Percentiles rank a stretch among this genome's conserved stretches.
Evolutionary conservation across 257 asterid genomes (phyloP).

Genomic region (Scutellaria galericulata): DNA sequence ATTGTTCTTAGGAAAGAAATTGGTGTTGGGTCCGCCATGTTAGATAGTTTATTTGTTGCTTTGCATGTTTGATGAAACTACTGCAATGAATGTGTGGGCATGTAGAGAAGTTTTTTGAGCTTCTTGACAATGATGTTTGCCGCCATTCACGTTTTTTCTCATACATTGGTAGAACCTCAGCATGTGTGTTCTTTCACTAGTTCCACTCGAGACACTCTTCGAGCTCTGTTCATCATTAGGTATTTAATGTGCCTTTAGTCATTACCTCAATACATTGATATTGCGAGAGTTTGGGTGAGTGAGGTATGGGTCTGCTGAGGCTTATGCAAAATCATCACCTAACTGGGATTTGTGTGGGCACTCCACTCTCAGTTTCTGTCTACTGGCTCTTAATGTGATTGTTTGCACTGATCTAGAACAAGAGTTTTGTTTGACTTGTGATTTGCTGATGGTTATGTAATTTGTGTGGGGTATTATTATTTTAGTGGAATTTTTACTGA

Average conservation of each 20-base stretch:
- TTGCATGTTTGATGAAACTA: conserved; percentile 2
- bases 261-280: not conserved
- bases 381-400: not conserved
- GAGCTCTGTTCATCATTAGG: not conserved
- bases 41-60: no score
- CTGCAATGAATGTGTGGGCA: not conserved
- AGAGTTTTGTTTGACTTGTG: not conserved
- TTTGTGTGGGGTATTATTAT: not conserved
- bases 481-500: not conserved
- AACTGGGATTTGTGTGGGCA: conserved; percentile 2
- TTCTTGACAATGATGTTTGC: not conserved
- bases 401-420: not conserved
- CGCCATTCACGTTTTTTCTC: not conserved
- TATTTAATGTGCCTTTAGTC: not conserved
- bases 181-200: not conserved
- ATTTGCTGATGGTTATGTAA: not conserved
- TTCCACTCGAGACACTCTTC: not conserved
- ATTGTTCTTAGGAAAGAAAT: no score
- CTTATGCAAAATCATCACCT: conserved; percentile 1
- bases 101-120: not conserved
- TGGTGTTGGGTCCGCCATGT: no score
- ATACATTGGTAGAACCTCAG: not conserved
- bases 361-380: not conserved
- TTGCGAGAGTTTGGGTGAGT: not conserved
- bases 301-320: not conserved